Conservation (phyloP, 1,284 basidiomycete genomes). For the Leccinum fallax region DNA sequence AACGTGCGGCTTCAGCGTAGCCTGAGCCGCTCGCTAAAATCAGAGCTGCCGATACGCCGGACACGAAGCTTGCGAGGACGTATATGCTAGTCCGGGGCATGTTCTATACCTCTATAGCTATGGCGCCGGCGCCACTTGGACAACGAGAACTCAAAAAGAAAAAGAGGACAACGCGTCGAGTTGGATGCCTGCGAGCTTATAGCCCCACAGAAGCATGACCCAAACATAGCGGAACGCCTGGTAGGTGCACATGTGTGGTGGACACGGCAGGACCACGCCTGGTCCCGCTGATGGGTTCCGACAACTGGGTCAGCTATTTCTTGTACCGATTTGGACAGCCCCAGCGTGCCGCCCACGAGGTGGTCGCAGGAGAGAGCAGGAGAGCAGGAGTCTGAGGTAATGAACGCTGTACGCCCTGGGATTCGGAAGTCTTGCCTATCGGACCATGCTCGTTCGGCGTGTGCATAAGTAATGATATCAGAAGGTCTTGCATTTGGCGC, state of each 20-base stretch:
- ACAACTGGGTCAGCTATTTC: slow-evolving; percentile 3
- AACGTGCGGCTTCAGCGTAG: slow-evolving; percentile 40
- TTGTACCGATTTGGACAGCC: slow-evolving; percentile 8
- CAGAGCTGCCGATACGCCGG: slow-evolving; percentile 21
- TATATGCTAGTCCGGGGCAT: slow-evolving; percentile 23
- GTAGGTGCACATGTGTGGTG: slow-evolving; percentile 22
- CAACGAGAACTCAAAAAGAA: slow-evolving; percentile 8
- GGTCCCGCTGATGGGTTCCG: slow-evolving; percentile 8
- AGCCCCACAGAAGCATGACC: slow-evolving; percentile 22
- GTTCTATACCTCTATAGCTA: slow-evolving; percentile 2
- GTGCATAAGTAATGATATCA: neutral
- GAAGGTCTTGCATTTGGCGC: neutral
- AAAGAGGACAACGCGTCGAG: slow-evolving; percentile 9
- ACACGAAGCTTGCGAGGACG: slow-evolving; percentile 26
- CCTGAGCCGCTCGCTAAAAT: slow-evolving; percentile 34
- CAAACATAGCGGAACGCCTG: slow-evolving; percentile 25
- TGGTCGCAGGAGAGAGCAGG: slow-evolving; percentile 2
- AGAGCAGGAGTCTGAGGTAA: slow-evolving; percentile 23
- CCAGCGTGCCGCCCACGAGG: slow-evolving; percentile 20
- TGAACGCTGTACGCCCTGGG: slow-evolving; percentile 17
- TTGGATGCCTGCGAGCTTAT: slow-evolving; percentile 21
- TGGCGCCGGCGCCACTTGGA: slow-evolving; percentile 11
- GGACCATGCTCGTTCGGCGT: slow-evolving; percentile 22
- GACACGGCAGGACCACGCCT: slow-evolving; percentile 21
- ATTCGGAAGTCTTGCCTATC: slow-evolving; percentile 12